Percentiles rank a stretch among this genome's conserved stretches.
Evolutionary conservation across 225 moss, liverwort and hornwort species (phyloP).

Genomic region (Ulota crispa): DNA sequence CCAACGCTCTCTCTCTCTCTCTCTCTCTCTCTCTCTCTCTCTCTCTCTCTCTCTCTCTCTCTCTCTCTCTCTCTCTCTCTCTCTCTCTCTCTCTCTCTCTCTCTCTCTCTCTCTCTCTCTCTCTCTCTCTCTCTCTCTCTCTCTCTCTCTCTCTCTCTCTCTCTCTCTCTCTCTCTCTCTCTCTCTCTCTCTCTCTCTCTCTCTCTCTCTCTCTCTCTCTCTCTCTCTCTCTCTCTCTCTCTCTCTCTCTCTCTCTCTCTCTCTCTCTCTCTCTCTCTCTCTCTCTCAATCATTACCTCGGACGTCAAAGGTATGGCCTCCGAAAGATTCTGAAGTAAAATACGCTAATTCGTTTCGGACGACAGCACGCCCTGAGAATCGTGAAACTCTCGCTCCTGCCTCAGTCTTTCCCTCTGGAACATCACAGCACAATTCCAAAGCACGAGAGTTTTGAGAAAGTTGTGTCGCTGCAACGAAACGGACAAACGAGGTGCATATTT

Average conservation of each 20-base stretch:
- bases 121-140: background rate
- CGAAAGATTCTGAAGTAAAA: background rate
- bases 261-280: too few relatives aligned
- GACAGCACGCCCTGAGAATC: constrained; percentile 21
- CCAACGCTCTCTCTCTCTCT: background rate
- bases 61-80: background rate
- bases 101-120: background rate
- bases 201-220: background rate
- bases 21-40: background rate
- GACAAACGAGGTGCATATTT: background rate
- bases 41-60: background rate
- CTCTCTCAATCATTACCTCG: constrained; percentile 4
- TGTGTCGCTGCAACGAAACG: background rate
- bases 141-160: background rate
- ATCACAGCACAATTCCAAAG: background rate
- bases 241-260: too few relatives aligned
- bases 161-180: background rate
- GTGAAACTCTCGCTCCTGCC: constrained; percentile 54
- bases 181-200: background rate
- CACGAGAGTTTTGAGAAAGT: background rate
- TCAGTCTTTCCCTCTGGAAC: constrained; percentile 68
- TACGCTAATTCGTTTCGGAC: constrained; percentile 19
- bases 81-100: background rate
- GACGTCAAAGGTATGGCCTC: background rate
- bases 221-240: background rate